Base-by-base conservation (phyloP, 176 grass and related monocot species). In the Cocos nucifera region DNA sequence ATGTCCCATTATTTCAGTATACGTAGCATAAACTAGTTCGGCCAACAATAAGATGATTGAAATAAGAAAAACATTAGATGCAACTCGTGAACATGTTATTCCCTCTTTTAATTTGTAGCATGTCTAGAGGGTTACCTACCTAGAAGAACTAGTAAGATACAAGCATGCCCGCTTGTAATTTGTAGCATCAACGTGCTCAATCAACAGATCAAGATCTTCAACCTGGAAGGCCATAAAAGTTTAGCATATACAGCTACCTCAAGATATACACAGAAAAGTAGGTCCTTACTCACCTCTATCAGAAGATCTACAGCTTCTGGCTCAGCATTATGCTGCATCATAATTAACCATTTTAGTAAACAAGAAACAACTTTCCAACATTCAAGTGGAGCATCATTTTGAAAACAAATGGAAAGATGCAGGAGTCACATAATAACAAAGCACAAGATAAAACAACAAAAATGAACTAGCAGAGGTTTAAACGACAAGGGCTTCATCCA, bases 291-390 rank as follows among this genome's bases (percentile, higher is more conserved):
- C 86, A 92, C 93, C 93, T 98, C 93, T 76, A 92, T 98, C 53
- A 98, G 76, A 86, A 98, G 88, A 82, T 98, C 93, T 23, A 98
- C 88, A 71, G 88, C 93, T 72, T 98, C 93, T 21, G 93, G 93
- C 54, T 98, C 93, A 22, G 88, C 93, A 74, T 98, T 98, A 49
- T 98, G 93, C 93, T 98, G 69, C 61, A 78, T 22, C 6, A 80
- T 3, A 6, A 12, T 44, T 44, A 44, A 44, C 2, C 35, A 44
- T 44, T 44, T 44, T 3, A 44, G 35, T 44, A 44, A 44, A 44
- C 35, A 44, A 12, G 9, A 1, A 12, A 44, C 8, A 44, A 44
- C 35, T 14, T 14, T 44, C 9, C 35, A 44, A 44, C 35, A 44
- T 44, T 44, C 35, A 10, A 44, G 35, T 44, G 35, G 35, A 44